These are phyloP conservation scores for Xylaria grammica DNA, from an alignment of 495 filamentous ascomycete genomes.

Conservation along the genomic window DNA sequence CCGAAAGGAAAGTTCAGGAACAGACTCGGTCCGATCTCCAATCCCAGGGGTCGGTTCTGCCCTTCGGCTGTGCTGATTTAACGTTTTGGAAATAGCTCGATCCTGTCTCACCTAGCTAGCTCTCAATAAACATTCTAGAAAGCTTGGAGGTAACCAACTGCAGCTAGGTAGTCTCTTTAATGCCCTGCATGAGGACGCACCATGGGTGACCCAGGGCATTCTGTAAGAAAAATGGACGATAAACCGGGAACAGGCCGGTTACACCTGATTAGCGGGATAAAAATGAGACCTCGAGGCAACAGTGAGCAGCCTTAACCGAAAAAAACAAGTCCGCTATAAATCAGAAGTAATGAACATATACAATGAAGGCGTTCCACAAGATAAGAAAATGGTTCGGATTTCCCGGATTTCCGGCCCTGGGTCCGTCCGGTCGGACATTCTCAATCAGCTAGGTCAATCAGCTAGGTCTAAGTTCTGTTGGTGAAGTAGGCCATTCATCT, in stretches of 20 bases:
- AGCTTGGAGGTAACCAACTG: too few species aligned
- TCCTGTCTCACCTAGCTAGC: background rate
- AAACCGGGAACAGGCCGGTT: background rate
- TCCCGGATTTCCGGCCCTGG: slow-evolving; percentile 4
- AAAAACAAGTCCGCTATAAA: background rate
- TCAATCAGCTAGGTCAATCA: too few species aligned
- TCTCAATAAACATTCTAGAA: too few species aligned
- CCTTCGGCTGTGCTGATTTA: slow-evolving; percentile 1
- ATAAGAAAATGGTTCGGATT: background rate
- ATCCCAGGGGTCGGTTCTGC: background rate
- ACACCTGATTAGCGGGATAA: background rate
- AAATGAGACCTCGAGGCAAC: background rate
- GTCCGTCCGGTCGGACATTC: slow-evolving; percentile 10
- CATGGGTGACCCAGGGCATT: background rate
- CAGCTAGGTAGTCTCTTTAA: slow-evolving; percentile 1
- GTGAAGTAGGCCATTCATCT: background rate
- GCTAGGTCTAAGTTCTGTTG: background rate
- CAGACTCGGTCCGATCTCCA: slow-evolving; percentile 12
- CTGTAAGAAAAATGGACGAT: background rate
- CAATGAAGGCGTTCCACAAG: background rate
- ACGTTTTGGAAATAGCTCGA: background rate
- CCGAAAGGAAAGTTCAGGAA: slow-evolving; percentile 21
- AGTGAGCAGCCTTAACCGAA: too few species aligned
- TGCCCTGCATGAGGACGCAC: background rate
- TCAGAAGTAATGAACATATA: background rate